phyloP scores from a whole-genome alignment of 1,284 basidiomycete species.

The Ceratobasidium sp. region DNA sequence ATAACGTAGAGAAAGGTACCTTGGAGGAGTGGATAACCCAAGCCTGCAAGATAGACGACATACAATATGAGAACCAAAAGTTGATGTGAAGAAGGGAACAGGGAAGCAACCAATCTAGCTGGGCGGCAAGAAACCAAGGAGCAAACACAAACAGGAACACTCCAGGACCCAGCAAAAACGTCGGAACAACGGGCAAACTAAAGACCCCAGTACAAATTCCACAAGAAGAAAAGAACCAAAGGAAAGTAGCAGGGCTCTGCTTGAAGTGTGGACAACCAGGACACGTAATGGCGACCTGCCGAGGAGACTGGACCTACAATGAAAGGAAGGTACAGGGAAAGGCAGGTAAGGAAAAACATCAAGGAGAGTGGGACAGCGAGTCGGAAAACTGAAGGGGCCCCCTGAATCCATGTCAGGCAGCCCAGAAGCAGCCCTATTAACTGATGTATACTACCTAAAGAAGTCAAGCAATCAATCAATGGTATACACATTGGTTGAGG shows the following conservation, averaged over 20 bases:
- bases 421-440: not conserved
- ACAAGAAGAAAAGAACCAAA: slow-evolving; percentile 4
- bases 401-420: slow-evolving; percentile 6
- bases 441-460: slow-evolving; percentile 17
- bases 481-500: slow-evolving; percentile 10
- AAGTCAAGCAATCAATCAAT: not conserved
- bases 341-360: not conserved
- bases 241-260: not conserved
- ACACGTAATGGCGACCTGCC: not conserved
- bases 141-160: too few species aligned
- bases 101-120: too few species aligned
- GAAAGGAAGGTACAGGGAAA: not conserved
- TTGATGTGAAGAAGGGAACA: not conserved
- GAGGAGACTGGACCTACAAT: not conserved
- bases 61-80: not conserved
- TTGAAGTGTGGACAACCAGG: slow-evolving; percentile 10
- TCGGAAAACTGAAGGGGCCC: slow-evolving; percentile 8
- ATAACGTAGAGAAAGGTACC: not conserved
- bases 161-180: not conserved
- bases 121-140: not conserved
- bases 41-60: not conserved
- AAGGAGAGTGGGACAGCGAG: not conserved
- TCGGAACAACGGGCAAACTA: not conserved
- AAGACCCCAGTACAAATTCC: not conserved
- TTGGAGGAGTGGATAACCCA: not conserved